Base-by-base conservation (phyloP, 306 rosid species). In the Gleditsia sinensis region DNA sequence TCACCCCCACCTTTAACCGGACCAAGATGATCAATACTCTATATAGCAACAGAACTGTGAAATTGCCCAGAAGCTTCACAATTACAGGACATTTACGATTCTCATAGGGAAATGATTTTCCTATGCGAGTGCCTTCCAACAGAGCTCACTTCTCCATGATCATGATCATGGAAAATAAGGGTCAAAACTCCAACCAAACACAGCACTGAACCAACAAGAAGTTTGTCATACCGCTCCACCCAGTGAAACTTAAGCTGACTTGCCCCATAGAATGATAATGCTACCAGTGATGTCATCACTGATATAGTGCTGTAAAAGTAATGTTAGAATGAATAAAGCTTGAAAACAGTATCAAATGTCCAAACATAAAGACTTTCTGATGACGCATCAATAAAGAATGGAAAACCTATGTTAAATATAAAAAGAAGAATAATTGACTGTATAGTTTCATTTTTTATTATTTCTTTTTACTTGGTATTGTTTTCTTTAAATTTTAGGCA, bases 281-380 rank as follows among this genome's bases (percentile, higher is more conserved):
- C 98, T 50, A 94, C 98, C 67, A 94, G 78, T 23, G 97, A 94
- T n/a, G 98, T 94, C 98, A 94, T 94, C 81, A 94, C 97, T 6
- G 96, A 70, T 64, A 94, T 89, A 72, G 98, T 94, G 91, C 98
- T 94, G 92, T 64, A 84, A 80, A 78, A 83, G 66, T 70, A 77
- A 77, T 36, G 30, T 19, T 40, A 48, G 23, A 81, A 33, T 27
- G 32, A 21, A 50, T 75, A 20, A 78, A 67, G 57, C 57, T 74
- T 39, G 3, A 19, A 62, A 19, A 42, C 46, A 62, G 55, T 34
- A 48, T 36, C 27, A 58, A 72, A 67, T 59, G 32, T 57, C 63
- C 60, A 62, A 50, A 82, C 43, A 51, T 43, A 32, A 40, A 21
- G 17, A 74, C 75, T 68, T n/a, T n/a, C n/a, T n/a, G n/a, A n/a